Evolutionary conservation across 139 green algal genomes (phyloP).

Genomic region (Haematococcus lacustris): DNA sequence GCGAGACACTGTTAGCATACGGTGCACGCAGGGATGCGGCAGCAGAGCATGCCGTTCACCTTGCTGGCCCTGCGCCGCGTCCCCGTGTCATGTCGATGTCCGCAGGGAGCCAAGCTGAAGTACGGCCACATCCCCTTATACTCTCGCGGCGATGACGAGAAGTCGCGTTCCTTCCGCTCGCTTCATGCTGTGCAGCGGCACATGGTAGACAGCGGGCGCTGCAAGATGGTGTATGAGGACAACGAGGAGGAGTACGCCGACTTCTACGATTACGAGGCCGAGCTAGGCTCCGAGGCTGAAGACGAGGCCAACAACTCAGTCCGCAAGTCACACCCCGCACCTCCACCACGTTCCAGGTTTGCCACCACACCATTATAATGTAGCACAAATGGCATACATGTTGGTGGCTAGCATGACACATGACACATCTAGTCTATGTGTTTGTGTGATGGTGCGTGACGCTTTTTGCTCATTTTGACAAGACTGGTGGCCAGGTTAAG

Average conservation of each 20-base stretch:
- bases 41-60: too few species aligned
- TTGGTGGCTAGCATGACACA: neutral
- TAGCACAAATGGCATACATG: too few species aligned
- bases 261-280: conserved; percentile 70
- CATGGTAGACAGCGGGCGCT: conserved; percentile 80
- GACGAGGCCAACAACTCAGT: conserved; percentile 3
- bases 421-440: too few species aligned
- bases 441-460: neutral
- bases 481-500: too few species aligned
- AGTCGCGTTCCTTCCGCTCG: conserved; percentile 60
- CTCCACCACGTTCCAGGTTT: too few species aligned
- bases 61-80: too few species aligned
- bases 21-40: too few species aligned
- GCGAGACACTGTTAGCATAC: too few species aligned
- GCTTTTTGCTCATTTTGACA: neutral
- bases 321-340: neutral
- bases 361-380: too few species aligned
- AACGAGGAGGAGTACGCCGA: conserved; percentile 94
- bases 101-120: conserved; percentile 75
- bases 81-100: too few species aligned
- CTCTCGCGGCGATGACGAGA: conserved; percentile 59
- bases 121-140: conserved; percentile 73
- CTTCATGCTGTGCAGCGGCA: conserved; percentile 87
- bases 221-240: conserved; percentile 74
- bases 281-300: conserved; percentile 5